Evolutionary conservation across 257 asterid genomes (phyloP).

Genomic region (Echium plantagineum): DNA sequence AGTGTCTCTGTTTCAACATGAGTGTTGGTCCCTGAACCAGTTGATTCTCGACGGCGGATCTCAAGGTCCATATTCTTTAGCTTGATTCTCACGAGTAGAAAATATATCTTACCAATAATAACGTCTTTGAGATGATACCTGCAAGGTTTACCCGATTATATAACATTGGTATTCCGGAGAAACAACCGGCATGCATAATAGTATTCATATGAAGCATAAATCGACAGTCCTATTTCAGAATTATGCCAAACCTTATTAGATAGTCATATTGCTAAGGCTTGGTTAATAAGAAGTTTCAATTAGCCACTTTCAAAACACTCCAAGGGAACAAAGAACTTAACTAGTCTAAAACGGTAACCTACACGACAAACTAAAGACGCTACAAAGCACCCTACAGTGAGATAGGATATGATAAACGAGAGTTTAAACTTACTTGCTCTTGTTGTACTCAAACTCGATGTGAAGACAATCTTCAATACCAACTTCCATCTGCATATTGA

Average conservation of each 20-base stretch:
- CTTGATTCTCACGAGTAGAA: slow-evolving; percentile 94
- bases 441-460: slow-evolving; percentile 94
- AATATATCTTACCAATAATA: slow-evolving; percentile 84
- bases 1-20: slow-evolving; percentile 98
- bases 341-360: not conserved
- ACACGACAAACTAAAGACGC: not conserved
- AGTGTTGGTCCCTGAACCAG: slow-evolving; percentile 90
- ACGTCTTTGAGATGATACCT: slow-evolving; percentile 98
- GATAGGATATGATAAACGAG: not conserved
- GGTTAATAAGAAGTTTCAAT: too few species aligned
- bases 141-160: slow-evolving; percentile 6
- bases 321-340: too few species aligned
- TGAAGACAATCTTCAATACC: slow-evolving; percentile 99
- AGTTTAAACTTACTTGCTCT: slow-evolving; percentile 69
- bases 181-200: slow-evolving; percentile 13
- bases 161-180: slow-evolving; percentile 7
- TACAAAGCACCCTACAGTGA: not conserved
- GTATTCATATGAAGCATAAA: not conserved
- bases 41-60: slow-evolving; percentile 90
- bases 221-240: not conserved
- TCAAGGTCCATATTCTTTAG: slow-evolving; percentile 97
- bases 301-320: too few species aligned
- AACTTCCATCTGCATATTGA: slow-evolving; percentile 80
- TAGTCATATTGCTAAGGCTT: too few species aligned
- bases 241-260: not conserved